These are phyloP conservation scores for Symbiodinium natans DNA, from an alignment of 73 alveolate species.

Conservation along the genomic window DNA sequence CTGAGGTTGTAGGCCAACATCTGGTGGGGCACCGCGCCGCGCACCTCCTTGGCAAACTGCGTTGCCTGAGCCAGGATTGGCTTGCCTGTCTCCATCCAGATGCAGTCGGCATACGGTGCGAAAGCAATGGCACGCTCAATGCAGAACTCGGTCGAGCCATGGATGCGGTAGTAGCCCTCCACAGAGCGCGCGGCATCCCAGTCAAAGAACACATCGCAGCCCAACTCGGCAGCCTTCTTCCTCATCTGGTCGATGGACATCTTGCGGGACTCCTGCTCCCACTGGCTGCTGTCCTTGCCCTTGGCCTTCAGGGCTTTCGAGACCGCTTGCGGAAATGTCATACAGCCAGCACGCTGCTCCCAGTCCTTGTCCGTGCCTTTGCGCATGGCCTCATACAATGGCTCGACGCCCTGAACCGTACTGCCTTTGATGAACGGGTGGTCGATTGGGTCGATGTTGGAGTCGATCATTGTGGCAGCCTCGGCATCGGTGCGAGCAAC, in stretches of 20 bases:
- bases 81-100: slow-evolving; percentile 96
- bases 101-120: slow-evolving; percentile 95
- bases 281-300: slow-evolving; percentile 68
- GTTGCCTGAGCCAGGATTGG: slow-evolving; percentile 95
- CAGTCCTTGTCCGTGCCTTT: slow-evolving; percentile 93
- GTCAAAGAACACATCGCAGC: slow-evolving; percentile 96
- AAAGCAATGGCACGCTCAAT: slow-evolving; percentile 97
- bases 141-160: slow-evolving; percentile 97
- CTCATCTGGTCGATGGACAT: slow-evolving; percentile 82
- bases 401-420: slow-evolving; percentile 83
- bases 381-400: slow-evolving; percentile 71
- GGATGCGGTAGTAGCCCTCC: slow-evolving; percentile 97
- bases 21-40: slow-evolving; percentile 86
- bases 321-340: slow-evolving; percentile 87
- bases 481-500: slow-evolving; percentile 98
- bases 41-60: slow-evolving; percentile 95
- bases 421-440: slow-evolving; percentile 97
- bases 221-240: slow-evolving; percentile 95
- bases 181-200: slow-evolving; percentile 97
- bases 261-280: slow-evolving; percentile 85
- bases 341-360: slow-evolving; percentile 92
- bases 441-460: slow-evolving; percentile 96
- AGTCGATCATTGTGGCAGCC: slow-evolving; percentile 97
- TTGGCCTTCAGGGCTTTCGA: slow-evolving; percentile 83
- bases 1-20: slow-evolving; percentile 96